These are phyloP conservation scores for Fragaria ananassa DNA, from an alignment of 306 rosid genomes.

Conservation along the genomic window DNA sequence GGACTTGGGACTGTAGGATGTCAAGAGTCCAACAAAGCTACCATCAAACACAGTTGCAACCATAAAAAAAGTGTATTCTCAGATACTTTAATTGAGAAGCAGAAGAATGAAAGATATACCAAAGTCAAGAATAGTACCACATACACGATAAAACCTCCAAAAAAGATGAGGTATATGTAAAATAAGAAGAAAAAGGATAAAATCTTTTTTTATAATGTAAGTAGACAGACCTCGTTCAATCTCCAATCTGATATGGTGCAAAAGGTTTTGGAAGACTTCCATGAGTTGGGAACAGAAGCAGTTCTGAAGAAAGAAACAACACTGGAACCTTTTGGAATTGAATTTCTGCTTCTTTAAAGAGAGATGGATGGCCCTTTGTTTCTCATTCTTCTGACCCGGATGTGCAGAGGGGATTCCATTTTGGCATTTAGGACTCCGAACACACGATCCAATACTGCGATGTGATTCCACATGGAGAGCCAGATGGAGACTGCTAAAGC, in stretches of 20 bases:
- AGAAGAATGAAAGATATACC: background rate
- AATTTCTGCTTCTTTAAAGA: background rate
- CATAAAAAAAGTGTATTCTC: background rate
- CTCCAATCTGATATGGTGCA: background rate
- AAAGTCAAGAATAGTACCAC: background rate
- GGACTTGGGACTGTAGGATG: background rate
- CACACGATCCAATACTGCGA: background rate
- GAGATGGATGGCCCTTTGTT: background rate
- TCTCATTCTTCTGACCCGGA: background rate
- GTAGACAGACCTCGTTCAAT: background rate
- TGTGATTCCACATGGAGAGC: background rate
- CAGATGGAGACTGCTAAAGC: background rate
- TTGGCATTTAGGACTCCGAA: too few species aligned
- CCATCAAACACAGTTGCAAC: background rate
- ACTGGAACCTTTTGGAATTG: background rate
- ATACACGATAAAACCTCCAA: background rate
- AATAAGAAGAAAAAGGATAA: background rate
- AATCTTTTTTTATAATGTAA: background rate
- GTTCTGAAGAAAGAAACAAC: background rate
- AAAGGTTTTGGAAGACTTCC: background rate
- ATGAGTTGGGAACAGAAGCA: background rate
- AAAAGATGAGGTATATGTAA: background rate
- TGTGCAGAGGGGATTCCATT: background rate
- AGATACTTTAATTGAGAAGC: background rate
- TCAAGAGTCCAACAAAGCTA: background rate